A percentile compares a stretch with the other conserved stretches of the same genome.
phyloP scores from a whole-genome alignment of 441 rosid genomes.

The Isatis lusitanica region DNA sequence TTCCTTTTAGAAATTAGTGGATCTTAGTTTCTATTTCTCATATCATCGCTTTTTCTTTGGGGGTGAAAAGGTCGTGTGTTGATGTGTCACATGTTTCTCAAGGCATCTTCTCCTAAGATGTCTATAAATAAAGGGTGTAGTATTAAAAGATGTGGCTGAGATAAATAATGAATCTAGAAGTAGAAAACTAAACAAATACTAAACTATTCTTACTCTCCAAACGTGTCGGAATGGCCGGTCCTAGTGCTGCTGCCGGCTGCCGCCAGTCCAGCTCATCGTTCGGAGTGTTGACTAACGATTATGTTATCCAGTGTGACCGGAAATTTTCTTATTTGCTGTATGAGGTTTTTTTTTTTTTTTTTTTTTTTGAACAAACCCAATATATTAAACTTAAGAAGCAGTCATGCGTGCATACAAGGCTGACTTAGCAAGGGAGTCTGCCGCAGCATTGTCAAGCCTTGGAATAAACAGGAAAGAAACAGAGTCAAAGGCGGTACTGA shows the following conservation, averaged over 20 bases:
- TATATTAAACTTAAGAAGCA: no score
- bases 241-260: background rate
- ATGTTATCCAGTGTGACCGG: background rate
- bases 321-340: background rate
- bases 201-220: background rate
- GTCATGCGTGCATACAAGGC: no score
- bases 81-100: background rate
- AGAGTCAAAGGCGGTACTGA: no score
- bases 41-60: background rate
- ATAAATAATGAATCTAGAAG: background rate
- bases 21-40: background rate
- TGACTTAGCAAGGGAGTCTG: no score
- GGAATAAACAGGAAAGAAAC: no score
- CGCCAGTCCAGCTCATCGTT: background rate
- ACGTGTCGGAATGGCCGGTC: background rate
- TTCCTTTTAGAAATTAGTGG: background rate
- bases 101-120: background rate
- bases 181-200: background rate
- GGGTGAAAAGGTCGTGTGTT: background rate
- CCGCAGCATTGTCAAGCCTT: no score
- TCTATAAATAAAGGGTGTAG: background rate
- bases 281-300: background rate
- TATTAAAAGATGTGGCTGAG: background rate
- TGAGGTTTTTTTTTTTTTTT: no score
- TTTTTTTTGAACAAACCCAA: no score